phyloP scores from a whole-genome alignment of 768 basidiomycete genomes.

The Obba rivulosa region DNA sequence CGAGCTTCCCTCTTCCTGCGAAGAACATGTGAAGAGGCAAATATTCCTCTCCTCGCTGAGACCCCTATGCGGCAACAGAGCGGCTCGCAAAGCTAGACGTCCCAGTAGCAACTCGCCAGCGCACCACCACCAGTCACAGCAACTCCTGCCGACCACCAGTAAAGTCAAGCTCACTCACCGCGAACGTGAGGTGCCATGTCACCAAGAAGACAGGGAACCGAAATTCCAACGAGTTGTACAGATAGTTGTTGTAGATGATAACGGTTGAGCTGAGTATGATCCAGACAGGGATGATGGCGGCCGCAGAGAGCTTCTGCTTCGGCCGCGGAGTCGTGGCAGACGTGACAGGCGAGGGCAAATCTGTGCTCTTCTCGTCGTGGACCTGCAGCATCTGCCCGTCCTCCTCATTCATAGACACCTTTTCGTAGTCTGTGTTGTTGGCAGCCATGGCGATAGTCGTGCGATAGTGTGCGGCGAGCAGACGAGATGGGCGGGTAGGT shows the following conservation, averaged over 20 bases:
- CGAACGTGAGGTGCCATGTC: conserved; percentile 74
- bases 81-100: too few species aligned
- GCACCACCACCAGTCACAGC: conserved; percentile 1
- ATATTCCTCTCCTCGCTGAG: too few species aligned
- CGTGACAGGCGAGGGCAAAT: conserved; percentile 56
- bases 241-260: conserved; percentile 94
- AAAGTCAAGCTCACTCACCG: conserved; percentile 34
- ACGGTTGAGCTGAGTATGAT: conserved; percentile 84
- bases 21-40: too few species aligned
- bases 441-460: neutral
- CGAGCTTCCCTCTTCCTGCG: too few species aligned
- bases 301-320: conserved; percentile 55
- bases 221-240: conserved; percentile 81
- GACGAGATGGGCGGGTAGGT: neutral
- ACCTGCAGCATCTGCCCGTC: conserved; percentile 19
- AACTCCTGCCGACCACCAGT: too few species aligned
- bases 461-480: neutral
- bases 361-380: conserved; percentile 16
- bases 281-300: conserved; percentile 87
- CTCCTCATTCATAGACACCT: neutral
- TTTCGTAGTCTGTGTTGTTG: conserved; percentile 6
- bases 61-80: too few species aligned
- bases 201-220: conserved; percentile 90
- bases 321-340: conserved; percentile 33
- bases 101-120: too few species aligned